Evolutionary conservation across 2,329 filamentous ascomycete species (phyloP), one percentile per base, ranked within the genome.

Genomic region (Epichloe gansuensis): DNA sequence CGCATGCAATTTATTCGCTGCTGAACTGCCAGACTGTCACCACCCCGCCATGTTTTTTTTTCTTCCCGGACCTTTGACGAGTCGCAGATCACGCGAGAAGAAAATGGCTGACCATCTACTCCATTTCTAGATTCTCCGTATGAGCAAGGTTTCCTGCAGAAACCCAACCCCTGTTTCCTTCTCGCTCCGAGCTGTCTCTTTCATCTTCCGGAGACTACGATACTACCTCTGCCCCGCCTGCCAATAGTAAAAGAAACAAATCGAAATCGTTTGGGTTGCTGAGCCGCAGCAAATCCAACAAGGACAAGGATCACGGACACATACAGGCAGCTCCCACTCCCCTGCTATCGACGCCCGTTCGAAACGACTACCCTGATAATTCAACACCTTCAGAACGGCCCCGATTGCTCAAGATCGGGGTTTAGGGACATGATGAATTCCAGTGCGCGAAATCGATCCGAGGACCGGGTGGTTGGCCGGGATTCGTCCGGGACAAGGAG

Each of bases 341-440:
- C 17, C 52, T 60, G 37, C 57, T 57, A 13, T 55, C 56, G 35
- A 37, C 61, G 45, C 54, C 60, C 7, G 62, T 60, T 55, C 63
- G 63, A 46, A 59, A 60, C 48, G 58, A 66, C 42, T 37, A 60
- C 5, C 53, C 63, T 51, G 65, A 68, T 46, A 64, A 61, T 52
- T 59, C 60, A 37, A 56, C 64, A 8, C 61, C 67, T 38, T 82
- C 50, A 83, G 77, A 63, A 83, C 83, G 1, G 80, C 86, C 9
- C 81, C 85, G 1, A 67, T 82, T 37, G 77, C 69, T 39, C 78
- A 81, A 60, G 87, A 90, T 53, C 79, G 83, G 59, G 82, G 3
- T 82, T 84, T 60, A 78, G 80, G 59, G 79, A 85, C 45, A 83
- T 85, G 71, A 83, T 87, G 73, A 74, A 71, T 56, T 80, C 85